Percentiles rank a stretch among this genome's conserved stretches.
These are phyloP conservation scores for Wickerhamiella infanticola DNA, from an alignment of 1,139 yeast genomes.

Conservation along the genomic window DNA sequence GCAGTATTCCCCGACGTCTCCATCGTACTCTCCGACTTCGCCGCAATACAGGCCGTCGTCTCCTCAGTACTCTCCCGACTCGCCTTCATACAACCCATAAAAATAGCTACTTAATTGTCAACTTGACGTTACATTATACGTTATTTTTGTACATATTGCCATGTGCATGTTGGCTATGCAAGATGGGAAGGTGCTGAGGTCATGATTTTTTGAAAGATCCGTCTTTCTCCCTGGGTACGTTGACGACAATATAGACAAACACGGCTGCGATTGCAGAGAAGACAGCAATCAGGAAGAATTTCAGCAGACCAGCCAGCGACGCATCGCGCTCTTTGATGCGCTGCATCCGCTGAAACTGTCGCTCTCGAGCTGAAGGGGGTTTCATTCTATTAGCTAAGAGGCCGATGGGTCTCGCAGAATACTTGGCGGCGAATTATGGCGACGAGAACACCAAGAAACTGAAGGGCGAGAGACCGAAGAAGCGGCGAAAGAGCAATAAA, in stretches of 20 bases:
- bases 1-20: constrained; percentile 52
- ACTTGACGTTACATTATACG: not conserved
- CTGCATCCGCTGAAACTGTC: not conserved
- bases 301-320: not conserved
- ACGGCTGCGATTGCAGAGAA: not conserved
- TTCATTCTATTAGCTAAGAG: not conserved
- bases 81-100: not conserved
- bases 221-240: not conserved
- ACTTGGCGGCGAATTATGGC: constrained; percentile 34
- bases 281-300: not conserved
- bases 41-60: constrained; percentile 46
- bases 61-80: constrained; percentile 38
- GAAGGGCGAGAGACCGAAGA: constrained; percentile 20
- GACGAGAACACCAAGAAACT: constrained; percentile 1
- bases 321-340: not conserved
- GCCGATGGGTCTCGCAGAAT: constrained; percentile 29
- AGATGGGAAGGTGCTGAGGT: not conserved
- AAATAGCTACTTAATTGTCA: no score
- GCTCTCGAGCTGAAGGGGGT: not conserved
- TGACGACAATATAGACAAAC: not conserved
- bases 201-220: not conserved
- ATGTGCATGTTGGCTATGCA: no score
- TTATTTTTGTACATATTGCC: no score
- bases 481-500: constrained; percentile 15
- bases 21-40: constrained; percentile 14